Conservation (phyloP, 176 grass and related monocot genomes). For the Metroxylon sagu region DNA sequence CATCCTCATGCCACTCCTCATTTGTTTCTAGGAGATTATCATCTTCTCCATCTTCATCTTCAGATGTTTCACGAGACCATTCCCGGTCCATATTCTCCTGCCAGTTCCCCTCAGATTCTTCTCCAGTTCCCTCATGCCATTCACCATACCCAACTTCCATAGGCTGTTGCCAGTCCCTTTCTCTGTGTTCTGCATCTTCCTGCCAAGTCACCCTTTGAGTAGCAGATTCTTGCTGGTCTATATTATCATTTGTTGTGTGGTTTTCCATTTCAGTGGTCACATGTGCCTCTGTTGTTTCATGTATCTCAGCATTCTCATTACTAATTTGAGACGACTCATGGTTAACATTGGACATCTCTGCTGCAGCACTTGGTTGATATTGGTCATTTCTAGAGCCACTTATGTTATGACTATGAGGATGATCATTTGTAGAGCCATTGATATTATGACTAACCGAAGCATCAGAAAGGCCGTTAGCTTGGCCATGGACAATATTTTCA, state of each 20-base stretch:
- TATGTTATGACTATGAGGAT: background rate
- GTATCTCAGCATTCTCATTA: background rate
- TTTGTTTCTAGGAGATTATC: background rate
- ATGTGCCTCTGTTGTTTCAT: conserved; percentile 8
- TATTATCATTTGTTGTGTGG: background rate
- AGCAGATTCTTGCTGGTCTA: background rate
- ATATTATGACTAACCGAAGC: conserved; percentile 5
- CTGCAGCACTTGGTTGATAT: background rate
- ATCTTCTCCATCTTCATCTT: conserved; percentile 8
- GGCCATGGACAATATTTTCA: conserved; percentile 16
- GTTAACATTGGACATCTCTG: background rate
- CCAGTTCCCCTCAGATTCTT: conserved; percentile 4
- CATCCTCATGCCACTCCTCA: conserved; percentile 16
- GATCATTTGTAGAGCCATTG: conserved; percentile 4
- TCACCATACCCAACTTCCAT: background rate
- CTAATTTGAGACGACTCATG: background rate
- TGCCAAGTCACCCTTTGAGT: background rate
- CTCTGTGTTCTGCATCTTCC: background rate
- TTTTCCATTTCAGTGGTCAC: background rate
- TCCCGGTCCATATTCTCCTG: conserved; percentile 7
- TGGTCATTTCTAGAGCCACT: conserved; percentile 2
- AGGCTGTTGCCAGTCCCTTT: conserved; percentile 5
- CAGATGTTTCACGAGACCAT: conserved; percentile 4
- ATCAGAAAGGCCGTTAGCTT: conserved; percentile 18
- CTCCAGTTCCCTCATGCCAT: background rate